A percentile compares a stretch with the other conserved stretches of the same genome.
Conservation (phyloP, 2,329 filamentous ascomycete genomes). For the Neopestalotiopsis rosae region DNA sequence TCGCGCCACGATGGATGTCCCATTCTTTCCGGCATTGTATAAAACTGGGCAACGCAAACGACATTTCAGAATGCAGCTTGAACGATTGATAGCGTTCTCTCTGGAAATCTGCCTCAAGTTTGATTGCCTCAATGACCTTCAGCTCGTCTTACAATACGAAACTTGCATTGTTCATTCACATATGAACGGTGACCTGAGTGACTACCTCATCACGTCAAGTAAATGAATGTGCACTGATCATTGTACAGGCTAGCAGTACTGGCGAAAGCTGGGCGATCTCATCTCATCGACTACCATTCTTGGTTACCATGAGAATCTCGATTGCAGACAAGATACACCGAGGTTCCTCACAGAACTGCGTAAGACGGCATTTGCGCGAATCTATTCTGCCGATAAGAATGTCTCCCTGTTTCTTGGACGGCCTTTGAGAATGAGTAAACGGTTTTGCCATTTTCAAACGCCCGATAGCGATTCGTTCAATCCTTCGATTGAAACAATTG, state of each 20-base stretch:
- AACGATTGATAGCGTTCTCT: slow-evolving; percentile 28
- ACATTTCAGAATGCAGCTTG: slow-evolving; percentile 24
- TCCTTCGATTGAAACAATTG: too few species aligned
- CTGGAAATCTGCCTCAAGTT: slow-evolving; percentile 31
- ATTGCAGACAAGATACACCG: slow-evolving; percentile 35
- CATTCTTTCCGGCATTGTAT: slow-evolving; percentile 18
- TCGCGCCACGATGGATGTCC: slow-evolving; percentile 28
- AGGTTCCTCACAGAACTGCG: slow-evolving; percentile 47
- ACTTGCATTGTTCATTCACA: slow-evolving; percentile 51
- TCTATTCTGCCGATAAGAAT: slow-evolving; percentile 52
- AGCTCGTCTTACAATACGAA: slow-evolving; percentile 50
- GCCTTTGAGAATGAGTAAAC: slow-evolving; percentile 49
- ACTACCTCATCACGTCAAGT: slow-evolving; percentile 19
- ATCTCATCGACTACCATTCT: slow-evolving; percentile 51
- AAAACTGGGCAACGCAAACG: slow-evolving; percentile 7
- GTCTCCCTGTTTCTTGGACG: slow-evolving; percentile 55
- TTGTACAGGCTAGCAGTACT: slow-evolving; percentile 48
- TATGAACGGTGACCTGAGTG: slow-evolving; percentile 50
- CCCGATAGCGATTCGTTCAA: slow-evolving; percentile 21
- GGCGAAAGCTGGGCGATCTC: slow-evolving; percentile 52
- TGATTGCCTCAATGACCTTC: slow-evolving; percentile 47
- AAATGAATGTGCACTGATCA: not conserved
- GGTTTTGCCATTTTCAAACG: slow-evolving; percentile 45
- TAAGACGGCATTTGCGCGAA: slow-evolving; percentile 44
- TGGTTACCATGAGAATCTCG: slow-evolving; percentile 49